phyloP scores from a whole-genome alignment of 495 filamentous ascomycete genomes.

The Hypoxylon trugodes region DNA sequence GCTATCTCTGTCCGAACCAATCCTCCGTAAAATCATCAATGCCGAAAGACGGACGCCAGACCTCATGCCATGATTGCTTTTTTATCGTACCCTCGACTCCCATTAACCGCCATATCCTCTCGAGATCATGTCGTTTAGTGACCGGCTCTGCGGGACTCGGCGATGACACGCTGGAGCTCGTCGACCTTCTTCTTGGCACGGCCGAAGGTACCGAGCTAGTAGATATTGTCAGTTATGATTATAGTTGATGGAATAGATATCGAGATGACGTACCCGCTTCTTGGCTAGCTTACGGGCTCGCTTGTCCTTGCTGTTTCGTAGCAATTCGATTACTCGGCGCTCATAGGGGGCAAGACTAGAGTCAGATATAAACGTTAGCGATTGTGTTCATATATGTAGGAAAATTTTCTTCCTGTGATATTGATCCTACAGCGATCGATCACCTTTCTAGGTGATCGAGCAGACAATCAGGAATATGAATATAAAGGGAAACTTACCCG shows the following conservation, averaged over 20 bases:
- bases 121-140: conserved; percentile 68
- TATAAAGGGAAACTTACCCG: conserved; percentile 64
- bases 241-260: background rate
- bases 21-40: conserved; percentile 40
- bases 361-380: conserved; percentile 35
- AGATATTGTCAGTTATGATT: conserved; percentile 17
- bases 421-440: background rate
- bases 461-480: background rate
- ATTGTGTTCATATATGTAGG: background rate
- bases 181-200: conserved; percentile 99
- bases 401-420: background rate
- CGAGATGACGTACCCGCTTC: conserved; percentile 80
- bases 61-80: conserved; percentile 30
- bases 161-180: conserved; percentile 95
- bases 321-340: conserved; percentile 96
- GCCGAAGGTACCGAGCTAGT: conserved; percentile 91
- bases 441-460: conserved; percentile 13
- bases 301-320: conserved; percentile 99
- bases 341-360: conserved; percentile 91
- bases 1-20: conserved; percentile 32
- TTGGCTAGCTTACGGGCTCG: conserved; percentile 98
- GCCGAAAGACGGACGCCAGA: conserved; percentile 42
- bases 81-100: conserved; percentile 24
- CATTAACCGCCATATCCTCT: conserved; percentile 44
- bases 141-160: conserved; percentile 83